phyloP scores from a whole-genome alignment of 2,329 filamentous ascomycete species.

The Westerdykella sp. region DNA sequence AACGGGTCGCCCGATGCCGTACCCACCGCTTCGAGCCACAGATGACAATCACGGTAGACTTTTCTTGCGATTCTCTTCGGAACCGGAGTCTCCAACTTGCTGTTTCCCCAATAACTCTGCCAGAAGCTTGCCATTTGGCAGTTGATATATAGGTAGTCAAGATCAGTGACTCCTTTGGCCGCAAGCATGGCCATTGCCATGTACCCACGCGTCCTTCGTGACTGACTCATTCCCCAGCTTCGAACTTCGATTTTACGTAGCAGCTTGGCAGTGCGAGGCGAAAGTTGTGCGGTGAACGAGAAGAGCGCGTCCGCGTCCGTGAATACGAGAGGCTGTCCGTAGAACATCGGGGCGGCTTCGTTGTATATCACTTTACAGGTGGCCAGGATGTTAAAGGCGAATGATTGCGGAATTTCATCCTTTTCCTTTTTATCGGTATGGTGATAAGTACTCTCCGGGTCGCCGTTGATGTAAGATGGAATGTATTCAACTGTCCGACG shows the following conservation, averaged over 20 bases:
- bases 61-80: constrained; percentile 11
- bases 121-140: constrained; percentile 3
- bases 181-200: constrained; percentile 15
- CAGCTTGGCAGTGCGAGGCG: constrained; percentile 10
- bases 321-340: constrained; percentile 8
- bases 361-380: constrained; percentile 7
- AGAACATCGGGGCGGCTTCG: constrained; percentile 10
- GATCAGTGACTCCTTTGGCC: constrained; percentile 11
- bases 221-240: constrained; percentile 7
- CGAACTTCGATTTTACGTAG: constrained; percentile 11
- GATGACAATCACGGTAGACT: constrained; percentile 14
- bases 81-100: background rate
- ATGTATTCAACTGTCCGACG: constrained; percentile 9
- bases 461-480: constrained; percentile 2
- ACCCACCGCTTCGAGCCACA: constrained; percentile 14
- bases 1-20: constrained; percentile 2
- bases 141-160: constrained; percentile 8
- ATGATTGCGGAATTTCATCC: constrained; percentile 1
- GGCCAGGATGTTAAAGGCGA: constrained; percentile 4
- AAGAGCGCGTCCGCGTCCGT: constrained; percentile 8
- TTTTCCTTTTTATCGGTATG: constrained; percentile 1
- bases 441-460: constrained; percentile 1
- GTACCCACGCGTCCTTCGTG: constrained; percentile 8
- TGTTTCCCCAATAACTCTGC: background rate
- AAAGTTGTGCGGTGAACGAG: constrained; percentile 8